A percentile compares a stretch with the other conserved stretches of the same genome.
phyloP scores from a whole-genome alignment of 2,329 filamentous ascomycete genomes.

The Aureobasidium sp. region DNA sequence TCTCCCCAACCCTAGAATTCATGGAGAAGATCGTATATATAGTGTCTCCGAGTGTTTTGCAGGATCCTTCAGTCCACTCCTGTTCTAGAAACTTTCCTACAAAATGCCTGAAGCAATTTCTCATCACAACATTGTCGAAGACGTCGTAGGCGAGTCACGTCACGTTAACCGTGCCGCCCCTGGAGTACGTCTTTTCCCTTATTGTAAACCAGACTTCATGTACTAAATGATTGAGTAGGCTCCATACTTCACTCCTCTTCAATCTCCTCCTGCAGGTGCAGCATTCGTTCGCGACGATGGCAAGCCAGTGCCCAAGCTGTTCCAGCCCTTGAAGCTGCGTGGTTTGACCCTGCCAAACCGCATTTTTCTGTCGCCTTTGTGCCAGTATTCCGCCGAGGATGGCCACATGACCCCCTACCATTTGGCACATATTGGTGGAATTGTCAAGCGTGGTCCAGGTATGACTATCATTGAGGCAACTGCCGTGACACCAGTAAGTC shows the following conservation, averaged over 20 bases:
- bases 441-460: constrained; percentile 66
- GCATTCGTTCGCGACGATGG: constrained; percentile 42
- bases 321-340: constrained; percentile 51
- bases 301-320: constrained; percentile 50
- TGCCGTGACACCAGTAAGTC: constrained; percentile 56
- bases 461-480: constrained; percentile 74
- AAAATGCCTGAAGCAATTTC: constrained; percentile 19
- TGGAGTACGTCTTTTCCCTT: constrained; percentile 29
- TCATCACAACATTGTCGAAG: constrained; percentile 26
- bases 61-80: too few relatives aligned
- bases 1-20: not conserved
- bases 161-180: constrained; percentile 37
- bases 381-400: constrained; percentile 58
- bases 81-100: not conserved
- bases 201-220: not conserved
- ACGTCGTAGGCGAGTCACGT: constrained; percentile 27
- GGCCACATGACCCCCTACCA: constrained; percentile 77
- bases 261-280: constrained; percentile 42
- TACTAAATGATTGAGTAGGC: constrained; percentile 23
- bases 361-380: constrained; percentile 57
- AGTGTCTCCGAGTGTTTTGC: not conserved
- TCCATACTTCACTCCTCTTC: constrained; percentile 43
- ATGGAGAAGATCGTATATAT: not conserved
- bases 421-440: constrained; percentile 72
- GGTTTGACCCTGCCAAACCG: constrained; percentile 61